Evolutionary conservation across 2,329 filamentous ascomycete genomes (phyloP).

Genomic region (Paecilomyces dactylethromorphus): DNA sequence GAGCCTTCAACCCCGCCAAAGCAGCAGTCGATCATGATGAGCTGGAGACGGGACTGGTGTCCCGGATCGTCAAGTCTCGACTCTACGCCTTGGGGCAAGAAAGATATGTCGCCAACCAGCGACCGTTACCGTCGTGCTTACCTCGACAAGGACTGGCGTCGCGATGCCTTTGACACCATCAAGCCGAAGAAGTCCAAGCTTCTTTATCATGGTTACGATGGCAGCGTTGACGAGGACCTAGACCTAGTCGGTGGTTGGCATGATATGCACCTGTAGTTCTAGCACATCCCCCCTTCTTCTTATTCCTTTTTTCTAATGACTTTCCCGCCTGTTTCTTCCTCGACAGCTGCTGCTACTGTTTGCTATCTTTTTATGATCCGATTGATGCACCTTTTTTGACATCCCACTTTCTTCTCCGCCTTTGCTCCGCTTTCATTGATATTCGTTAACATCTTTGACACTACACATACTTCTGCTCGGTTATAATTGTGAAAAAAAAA

Average conservation of each 20-base stretch:
- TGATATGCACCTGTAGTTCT: slow-evolving; percentile 56
- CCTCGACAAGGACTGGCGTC: slow-evolving; percentile 43
- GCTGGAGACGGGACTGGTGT: slow-evolving; percentile 37
- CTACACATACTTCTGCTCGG: not conserved
- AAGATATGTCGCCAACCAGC: slow-evolving; percentile 19
- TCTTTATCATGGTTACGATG: slow-evolving; percentile 44
- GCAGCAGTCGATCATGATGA: slow-evolving; percentile 36
- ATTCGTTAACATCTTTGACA: not conserved
- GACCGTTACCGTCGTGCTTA: slow-evolving; percentile 32
- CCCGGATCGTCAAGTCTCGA: slow-evolving; percentile 32
- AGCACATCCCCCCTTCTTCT: slow-evolving; percentile 9
- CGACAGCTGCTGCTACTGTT: slow-evolving; percentile 2
- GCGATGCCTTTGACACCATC: slow-evolving; percentile 21
- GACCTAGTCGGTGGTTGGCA: slow-evolving; percentile 96
- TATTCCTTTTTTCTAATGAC: slow-evolving; percentile 4
- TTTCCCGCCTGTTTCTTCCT: slow-evolving; percentile 2
- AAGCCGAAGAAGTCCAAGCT: slow-evolving; percentile 26
- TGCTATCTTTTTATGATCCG: not conserved
- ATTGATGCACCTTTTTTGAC: not conserved
- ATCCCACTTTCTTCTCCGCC: not conserved
- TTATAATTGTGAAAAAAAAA: not conserved
- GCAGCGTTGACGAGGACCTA: slow-evolving; percentile 58
- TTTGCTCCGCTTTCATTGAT: not conserved
- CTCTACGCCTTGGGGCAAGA: slow-evolving; percentile 27
- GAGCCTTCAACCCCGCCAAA: slow-evolving; percentile 44